A percentile compares a stretch with the other conserved stretches of the same genome.
These are phyloP conservation scores for Paramecium biaurelia DNA, from an alignment of 73 alveolate species.

Conservation along the genomic window DNA sequence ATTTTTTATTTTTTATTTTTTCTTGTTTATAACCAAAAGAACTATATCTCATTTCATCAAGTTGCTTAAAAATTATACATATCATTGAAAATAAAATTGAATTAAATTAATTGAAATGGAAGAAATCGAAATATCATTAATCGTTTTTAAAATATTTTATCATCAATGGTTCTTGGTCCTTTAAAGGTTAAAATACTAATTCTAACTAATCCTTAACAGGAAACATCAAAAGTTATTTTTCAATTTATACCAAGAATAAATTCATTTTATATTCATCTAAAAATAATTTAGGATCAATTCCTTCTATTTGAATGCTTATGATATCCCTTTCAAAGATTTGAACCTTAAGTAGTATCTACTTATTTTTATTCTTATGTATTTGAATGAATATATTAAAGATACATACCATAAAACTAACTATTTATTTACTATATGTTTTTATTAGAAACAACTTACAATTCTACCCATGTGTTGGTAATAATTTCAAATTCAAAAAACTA, in stretches of 20 bases:
- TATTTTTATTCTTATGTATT: not conserved
- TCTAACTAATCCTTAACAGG: not conserved
- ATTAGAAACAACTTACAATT: not conserved
- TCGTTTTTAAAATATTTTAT: not conserved
- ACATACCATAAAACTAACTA: not conserved
- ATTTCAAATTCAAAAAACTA: not conserved
- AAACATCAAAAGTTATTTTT: not conserved
- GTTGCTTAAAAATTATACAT: too few species aligned
- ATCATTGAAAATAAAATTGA: not conserved
- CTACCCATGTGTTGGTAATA: not conserved
- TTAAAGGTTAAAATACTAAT: not conserved
- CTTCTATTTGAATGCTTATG: not conserved
- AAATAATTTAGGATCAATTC: not conserved
- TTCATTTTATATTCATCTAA: not conserved
- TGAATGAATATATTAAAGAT: not conserved
- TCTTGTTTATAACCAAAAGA: not conserved
- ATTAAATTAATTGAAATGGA: not conserved
- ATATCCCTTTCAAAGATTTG: not conserved
- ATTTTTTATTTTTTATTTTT: too few species aligned
- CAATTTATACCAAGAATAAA: not conserved
- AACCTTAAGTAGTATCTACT: not conserved
- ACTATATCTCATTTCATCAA: not conserved
- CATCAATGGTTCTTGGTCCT: not conserved
- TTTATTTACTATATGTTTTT: not conserved
- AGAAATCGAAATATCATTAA: not conserved